A percentile compares a stretch with the other conserved stretches of the same genome.
Evolutionary conservation across 2,329 filamentous ascomycete genomes (phyloP).

Genomic region (Sphaceloma murrayae): DNA sequence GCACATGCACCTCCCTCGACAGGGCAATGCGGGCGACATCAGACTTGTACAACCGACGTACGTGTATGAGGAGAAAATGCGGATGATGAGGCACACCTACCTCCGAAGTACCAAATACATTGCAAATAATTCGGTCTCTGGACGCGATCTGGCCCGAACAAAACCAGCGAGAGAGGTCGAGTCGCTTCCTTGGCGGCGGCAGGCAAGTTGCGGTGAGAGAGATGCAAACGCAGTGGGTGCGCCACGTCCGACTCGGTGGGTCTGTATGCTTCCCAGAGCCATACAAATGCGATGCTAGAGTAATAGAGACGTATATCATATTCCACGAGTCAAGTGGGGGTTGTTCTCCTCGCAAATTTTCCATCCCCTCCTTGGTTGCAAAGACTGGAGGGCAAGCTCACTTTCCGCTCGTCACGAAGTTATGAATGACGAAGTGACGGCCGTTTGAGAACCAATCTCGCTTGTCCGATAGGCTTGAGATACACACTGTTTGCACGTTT

Average conservation of each 20-base stretch:
- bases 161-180: background rate
- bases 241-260: conserved; percentile 5
- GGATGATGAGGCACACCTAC: conserved; percentile 7
- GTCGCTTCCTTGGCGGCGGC: conserved; percentile 2
- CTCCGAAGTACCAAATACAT: conserved; percentile 10
- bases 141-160: conserved; percentile 7
- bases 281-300: conserved; percentile 9
- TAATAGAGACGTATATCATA: background rate
- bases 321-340: conserved; percentile 7
- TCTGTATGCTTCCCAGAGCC: background rate
- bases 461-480: conserved; percentile 6
- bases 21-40: conserved; percentile 1
- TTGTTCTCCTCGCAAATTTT: conserved; percentile 9
- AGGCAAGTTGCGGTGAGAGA: conserved; percentile 14
- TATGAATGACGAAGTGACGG: conserved; percentile 10
- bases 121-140: conserved; percentile 1
- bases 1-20: too few species aligned
- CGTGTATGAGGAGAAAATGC: background rate
- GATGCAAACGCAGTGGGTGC: background rate
- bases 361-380: conserved; percentile 1
- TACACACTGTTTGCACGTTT: conserved; percentile 2
- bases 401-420: conserved; percentile 3
- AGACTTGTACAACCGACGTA: background rate
- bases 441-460: conserved; percentile 4
- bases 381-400: background rate